Percentiles rank a stretch among this genome's conserved stretches.
Evolutionary conservation across 768 basidiomycete species (phyloP).

Genomic region (button mushroom (Agaricus bisporus)): DNA sequence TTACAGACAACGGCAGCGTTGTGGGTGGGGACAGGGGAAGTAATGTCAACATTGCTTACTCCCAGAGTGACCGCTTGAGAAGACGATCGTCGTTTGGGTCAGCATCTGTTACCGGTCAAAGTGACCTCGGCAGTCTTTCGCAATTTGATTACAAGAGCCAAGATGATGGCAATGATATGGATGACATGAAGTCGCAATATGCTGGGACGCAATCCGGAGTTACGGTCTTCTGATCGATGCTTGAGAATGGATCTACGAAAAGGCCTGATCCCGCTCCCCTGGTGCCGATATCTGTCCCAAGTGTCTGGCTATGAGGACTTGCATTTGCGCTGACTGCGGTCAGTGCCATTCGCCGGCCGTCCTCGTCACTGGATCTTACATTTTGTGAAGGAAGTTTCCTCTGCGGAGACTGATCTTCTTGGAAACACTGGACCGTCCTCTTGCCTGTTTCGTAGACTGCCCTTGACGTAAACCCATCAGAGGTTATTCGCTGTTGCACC

Average conservation of each 20-base stretch:
- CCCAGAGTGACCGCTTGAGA: constrained; percentile 85
- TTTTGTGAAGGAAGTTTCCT: not conserved
- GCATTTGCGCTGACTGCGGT: not conserved
- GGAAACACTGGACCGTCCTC: not conserved
- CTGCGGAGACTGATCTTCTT: not conserved
- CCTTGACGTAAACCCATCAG: not conserved
- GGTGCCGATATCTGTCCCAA: not conserved
- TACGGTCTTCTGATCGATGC: constrained; percentile 66
- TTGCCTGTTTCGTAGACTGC: not conserved
- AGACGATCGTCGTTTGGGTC: constrained; percentile 67
- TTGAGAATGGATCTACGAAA: not conserved
- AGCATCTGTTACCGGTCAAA: constrained; percentile 66
- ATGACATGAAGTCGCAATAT: constrained; percentile 89
- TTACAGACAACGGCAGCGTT: constrained; percentile 57
- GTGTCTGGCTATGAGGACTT: not conserved
- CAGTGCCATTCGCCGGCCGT: not conserved
- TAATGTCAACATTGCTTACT: constrained; percentile 65
- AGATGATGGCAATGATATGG: constrained; percentile 71
- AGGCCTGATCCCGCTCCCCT: not conserved
- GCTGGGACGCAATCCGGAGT: constrained; percentile 79
- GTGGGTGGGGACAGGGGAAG: constrained; percentile 45
- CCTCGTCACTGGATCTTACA: constrained; percentile 2
- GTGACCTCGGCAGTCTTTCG: constrained; percentile 75
- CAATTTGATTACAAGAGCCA: constrained; percentile 86
- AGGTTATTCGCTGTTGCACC: not conserved